Evolutionary conservation across 306 rosid species (phyloP).

Genomic region (Quercus aquifolioides): DNA sequence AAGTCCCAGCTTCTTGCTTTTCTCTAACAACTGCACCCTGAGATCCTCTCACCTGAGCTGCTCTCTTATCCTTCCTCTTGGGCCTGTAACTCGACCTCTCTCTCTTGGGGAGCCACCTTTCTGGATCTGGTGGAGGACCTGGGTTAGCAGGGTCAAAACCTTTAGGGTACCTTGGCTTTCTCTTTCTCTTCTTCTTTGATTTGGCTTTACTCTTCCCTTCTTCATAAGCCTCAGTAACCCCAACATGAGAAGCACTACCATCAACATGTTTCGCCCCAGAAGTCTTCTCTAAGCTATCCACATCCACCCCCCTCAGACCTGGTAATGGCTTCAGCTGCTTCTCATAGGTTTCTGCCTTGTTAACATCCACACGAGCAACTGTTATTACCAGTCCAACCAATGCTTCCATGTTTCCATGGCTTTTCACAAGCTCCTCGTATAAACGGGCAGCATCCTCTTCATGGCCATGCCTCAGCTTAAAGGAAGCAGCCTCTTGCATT

Average conservation of each 20-base stretch:
- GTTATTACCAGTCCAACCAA: conserved; percentile 84
- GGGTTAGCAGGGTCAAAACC: conserved; percentile 95
- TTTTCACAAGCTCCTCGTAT: conserved; percentile 85
- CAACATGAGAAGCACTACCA: conserved; percentile 39
- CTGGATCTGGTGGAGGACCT: conserved; percentile 98
- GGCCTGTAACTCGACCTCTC: conserved; percentile 95
- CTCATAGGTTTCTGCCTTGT: conserved; percentile 88
- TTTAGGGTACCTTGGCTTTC: conserved; percentile 97
- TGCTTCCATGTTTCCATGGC: conserved; percentile 77
- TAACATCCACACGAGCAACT: conserved; percentile 70
- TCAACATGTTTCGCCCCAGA: conserved; percentile 81
- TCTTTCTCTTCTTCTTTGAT: conserved; percentile 89
- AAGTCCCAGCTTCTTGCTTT: conserved; percentile 56
- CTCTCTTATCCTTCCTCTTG: conserved; percentile 94
- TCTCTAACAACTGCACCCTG: conserved; percentile 92
- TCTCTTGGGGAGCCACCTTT: conserved; percentile 98
- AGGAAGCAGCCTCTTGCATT: conserved; percentile 92
- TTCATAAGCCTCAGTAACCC: conserved; percentile 48
- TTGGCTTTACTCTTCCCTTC: conserved; percentile 80
- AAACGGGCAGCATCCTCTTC: conserved; percentile 80
- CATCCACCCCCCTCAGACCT: conserved; percentile 75
- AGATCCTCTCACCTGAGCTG: conserved; percentile 97
- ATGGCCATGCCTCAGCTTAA: conserved; percentile 75
- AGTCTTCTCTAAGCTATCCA: conserved; percentile 80
- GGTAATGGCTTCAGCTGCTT: conserved; percentile 77